Conservation (phyloP, 768 basidiomycete genomes). For the Lepiota venenata region DNA sequence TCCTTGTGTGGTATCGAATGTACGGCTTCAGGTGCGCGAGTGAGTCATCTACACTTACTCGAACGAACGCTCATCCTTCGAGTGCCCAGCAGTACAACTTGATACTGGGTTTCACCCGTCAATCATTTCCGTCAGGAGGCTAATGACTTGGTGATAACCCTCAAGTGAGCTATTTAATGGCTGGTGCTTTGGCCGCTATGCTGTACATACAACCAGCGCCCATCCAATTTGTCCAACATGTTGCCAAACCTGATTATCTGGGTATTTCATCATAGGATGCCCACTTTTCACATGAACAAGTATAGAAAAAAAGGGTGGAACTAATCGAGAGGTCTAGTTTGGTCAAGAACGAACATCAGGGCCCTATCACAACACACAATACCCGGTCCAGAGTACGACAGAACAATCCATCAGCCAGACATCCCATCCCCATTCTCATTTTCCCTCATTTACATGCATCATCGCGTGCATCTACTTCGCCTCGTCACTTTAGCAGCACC, state of each 20-base stretch:
- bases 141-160: too few species aligned
- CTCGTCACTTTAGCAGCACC: neutral
- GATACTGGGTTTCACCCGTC: too few species aligned
- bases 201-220: neutral
- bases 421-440: neutral
- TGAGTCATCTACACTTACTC: too few species aligned
- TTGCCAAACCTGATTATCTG: neutral
- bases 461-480: neutral
- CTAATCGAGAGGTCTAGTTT: neutral
- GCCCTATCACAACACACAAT: neutral
- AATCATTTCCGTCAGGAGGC: too few species aligned
- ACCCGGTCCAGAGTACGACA: slow-evolving; percentile 6
- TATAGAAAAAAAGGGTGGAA: neutral
- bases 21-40: too few species aligned
- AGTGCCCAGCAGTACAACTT: too few species aligned
- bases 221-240: neutral
- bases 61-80: too few species aligned
- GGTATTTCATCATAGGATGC: slow-evolving; percentile 7
- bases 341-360: neutral
- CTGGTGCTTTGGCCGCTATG: too few species aligned
- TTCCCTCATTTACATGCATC: neutral
- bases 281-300: neutral
- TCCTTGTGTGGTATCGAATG: too few species aligned
- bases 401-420: neutral
- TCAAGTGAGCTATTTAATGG: too few species aligned